A percentile compares a stretch with the other conserved stretches of the same genome.
These are phyloP conservation scores for Schoenoplectus triqueter DNA, from an alignment of 202 grass and related monocot species.

Conservation along the genomic window DNA sequence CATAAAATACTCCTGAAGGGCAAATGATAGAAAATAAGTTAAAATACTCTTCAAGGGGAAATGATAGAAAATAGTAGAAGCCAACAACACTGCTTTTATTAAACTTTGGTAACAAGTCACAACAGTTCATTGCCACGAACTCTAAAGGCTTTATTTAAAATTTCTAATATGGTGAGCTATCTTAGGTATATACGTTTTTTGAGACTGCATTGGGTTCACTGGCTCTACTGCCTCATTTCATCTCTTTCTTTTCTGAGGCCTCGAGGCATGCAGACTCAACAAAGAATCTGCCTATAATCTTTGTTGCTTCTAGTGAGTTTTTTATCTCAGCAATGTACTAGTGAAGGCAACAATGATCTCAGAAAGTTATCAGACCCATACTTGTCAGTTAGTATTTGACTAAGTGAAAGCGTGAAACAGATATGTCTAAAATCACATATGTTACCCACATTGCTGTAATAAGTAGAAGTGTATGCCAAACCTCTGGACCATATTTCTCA, in stretches of 20 bases:
- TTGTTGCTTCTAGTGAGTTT: conserved; percentile 77
- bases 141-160: neutral
- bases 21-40: neutral
- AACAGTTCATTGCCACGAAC: neutral
- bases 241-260: conserved; percentile 69
- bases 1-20: neutral
- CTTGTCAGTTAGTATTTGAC: neutral
- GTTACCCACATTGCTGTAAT: neutral
- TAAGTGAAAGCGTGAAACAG: neutral
- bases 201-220: conserved; percentile 68
- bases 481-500: neutral
- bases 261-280: conserved; percentile 54
- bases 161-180: conserved; percentile 11
- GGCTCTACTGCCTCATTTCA: conserved; percentile 71
- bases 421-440: neutral
- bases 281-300: conserved; percentile 64
- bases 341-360: neutral
- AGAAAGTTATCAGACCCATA: neutral
- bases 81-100: conserved; percentile 2
- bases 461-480: neutral
- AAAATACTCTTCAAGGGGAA: no score
- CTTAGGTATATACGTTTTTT: conserved; percentile 74
- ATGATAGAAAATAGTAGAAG: neutral
- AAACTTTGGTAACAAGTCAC: neutral
- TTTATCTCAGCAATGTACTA: conserved; percentile 32